phyloP scores from a whole-genome alignment of 2,329 filamentous ascomycete species.

The Aurifilum marmelostoma region DNA sequence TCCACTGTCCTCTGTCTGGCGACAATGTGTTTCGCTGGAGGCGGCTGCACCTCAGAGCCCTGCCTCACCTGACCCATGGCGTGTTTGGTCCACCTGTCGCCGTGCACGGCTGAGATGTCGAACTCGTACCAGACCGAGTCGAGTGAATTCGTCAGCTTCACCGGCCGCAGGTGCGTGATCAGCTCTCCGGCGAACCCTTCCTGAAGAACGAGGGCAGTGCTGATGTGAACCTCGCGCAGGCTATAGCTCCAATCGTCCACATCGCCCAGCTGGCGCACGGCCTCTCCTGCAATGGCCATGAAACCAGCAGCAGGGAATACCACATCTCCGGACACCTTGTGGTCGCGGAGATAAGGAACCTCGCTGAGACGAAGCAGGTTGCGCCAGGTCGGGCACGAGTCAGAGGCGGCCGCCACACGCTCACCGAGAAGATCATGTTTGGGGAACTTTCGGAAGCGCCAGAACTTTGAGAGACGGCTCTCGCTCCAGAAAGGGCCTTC shows the following conservation, averaged over 20 bases:
- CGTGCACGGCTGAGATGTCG: constrained; percentile 34
- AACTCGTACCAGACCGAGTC: constrained; percentile 38
- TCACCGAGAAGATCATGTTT: constrained; percentile 33
- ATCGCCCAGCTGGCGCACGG: constrained; percentile 28
- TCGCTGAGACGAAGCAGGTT: constrained; percentile 26
- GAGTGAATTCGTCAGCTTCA: constrained; percentile 31
- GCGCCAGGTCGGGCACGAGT: constrained; percentile 27
- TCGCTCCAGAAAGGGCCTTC: constrained; percentile 38
- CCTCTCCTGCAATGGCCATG: constrained; percentile 30
- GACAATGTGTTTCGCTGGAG: neutral
- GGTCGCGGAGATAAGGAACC: constrained; percentile 41
- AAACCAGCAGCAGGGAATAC: constrained; percentile 28
- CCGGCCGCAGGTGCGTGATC: constrained; percentile 33
- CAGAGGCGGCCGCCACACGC: constrained; percentile 23
- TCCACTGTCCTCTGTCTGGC: neutral
- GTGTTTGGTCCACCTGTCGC: constrained; percentile 36
- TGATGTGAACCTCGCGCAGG: constrained; percentile 33
- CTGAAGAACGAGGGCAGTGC: constrained; percentile 33
- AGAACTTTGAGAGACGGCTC: constrained; percentile 36
- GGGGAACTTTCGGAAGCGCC: constrained; percentile 33
- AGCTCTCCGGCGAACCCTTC: constrained; percentile 32
- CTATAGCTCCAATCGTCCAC: constrained; percentile 12
- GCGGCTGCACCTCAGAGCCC: neutral
- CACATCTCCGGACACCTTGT: constrained; percentile 32
- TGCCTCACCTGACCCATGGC: constrained; percentile 33